A percentile compares a stretch with the other conserved stretches of the same genome.
These are phyloP conservation scores for Ophiostoma fasciatum DNA, from an alignment of 2,329 filamentous ascomycete species.

Conservation along the genomic window DNA sequence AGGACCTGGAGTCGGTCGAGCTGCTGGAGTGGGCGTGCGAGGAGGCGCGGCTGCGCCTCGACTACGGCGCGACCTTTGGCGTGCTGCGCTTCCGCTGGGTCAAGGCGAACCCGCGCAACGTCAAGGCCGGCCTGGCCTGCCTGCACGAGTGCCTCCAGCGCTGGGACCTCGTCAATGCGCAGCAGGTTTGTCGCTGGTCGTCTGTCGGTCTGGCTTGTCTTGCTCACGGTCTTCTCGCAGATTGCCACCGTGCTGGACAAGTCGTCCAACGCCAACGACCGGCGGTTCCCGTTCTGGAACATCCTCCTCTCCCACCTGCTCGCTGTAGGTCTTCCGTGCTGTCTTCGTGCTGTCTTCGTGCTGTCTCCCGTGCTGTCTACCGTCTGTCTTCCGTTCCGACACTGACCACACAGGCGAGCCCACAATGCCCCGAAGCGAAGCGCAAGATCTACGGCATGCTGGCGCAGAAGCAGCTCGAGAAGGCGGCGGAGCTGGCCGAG, in stretches of 20 bases:
- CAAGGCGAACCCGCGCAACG: slow-evolving; percentile 35
- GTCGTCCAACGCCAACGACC: slow-evolving; percentile 30
- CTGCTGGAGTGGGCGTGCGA: slow-evolving; percentile 40
- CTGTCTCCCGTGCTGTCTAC: too few species aligned
- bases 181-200: too few species aligned
- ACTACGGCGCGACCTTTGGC: slow-evolving; percentile 34
- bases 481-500: slow-evolving; percentile 30
- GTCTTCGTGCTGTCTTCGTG: too few species aligned
- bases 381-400: too few species aligned
- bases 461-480: slow-evolving; percentile 34
- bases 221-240: too few species aligned
- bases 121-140: slow-evolving; percentile 24
- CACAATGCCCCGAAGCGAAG: slow-evolving; percentile 32
- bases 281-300: slow-evolving; percentile 37
- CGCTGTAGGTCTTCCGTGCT: slow-evolving; percentile 30
- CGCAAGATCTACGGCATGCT: slow-evolving; percentile 36
- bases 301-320: slow-evolving; percentile 38
- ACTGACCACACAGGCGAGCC: slow-evolving; percentile 24
- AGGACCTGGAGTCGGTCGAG: slow-evolving; percentile 36
- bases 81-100: slow-evolving; percentile 33
- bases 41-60: slow-evolving; percentile 15
- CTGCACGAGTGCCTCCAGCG: slow-evolving; percentile 37
- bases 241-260: slow-evolving; percentile 40
- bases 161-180: slow-evolving; percentile 41
- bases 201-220: too few species aligned